Evolutionary conservation across 1,284 basidiomycete species (phyloP).

Genomic region (Wolfiporia cocos): DNA sequence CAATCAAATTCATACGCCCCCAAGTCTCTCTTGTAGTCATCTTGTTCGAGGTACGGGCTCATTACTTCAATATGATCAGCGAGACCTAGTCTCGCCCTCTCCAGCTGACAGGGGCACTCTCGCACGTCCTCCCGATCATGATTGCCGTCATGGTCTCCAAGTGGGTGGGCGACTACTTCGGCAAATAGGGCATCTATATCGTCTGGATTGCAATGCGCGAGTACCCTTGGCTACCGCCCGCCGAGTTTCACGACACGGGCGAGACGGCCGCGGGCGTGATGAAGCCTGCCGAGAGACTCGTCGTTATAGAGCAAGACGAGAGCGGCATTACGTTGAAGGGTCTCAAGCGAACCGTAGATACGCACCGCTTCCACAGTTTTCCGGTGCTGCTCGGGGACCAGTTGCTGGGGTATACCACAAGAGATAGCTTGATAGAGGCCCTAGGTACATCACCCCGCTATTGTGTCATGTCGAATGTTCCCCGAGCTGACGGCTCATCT

Average conservation of each 20-base stretch:
- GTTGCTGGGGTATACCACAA: constrained; percentile 55
- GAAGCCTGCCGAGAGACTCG: constrained; percentile 44
- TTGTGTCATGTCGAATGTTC: neutral
- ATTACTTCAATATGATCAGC: neutral
- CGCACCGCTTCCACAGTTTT: constrained; percentile 51
- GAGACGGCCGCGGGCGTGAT: constrained; percentile 59
- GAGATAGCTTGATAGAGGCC: constrained; percentile 43
- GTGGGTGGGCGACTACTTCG: constrained; percentile 69
- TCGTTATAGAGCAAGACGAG: constrained; percentile 45
- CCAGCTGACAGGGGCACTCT: constrained; percentile 63
- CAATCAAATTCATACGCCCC: neutral
- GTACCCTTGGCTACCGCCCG: constrained; percentile 72
- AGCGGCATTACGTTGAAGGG: constrained; percentile 37
- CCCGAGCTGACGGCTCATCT: neutral
- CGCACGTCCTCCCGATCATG: constrained; percentile 77
- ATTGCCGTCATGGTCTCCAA: constrained; percentile 72
- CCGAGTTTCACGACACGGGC: constrained; percentile 60
- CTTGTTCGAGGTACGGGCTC: constrained; percentile 53
- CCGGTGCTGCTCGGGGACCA: constrained; percentile 48
- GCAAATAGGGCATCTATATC: constrained; percentile 70
- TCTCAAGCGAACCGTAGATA: constrained; percentile 41
- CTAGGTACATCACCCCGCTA: no score
- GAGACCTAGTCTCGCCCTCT: neutral
- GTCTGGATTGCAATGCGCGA: constrained; percentile 68
- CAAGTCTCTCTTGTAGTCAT: constrained; percentile 73